Evolutionary conservation across 257 asterid genomes (phyloP), one percentile per base, ranked within the genome.

Genomic region (Gynochthodes officinalis): DNA sequence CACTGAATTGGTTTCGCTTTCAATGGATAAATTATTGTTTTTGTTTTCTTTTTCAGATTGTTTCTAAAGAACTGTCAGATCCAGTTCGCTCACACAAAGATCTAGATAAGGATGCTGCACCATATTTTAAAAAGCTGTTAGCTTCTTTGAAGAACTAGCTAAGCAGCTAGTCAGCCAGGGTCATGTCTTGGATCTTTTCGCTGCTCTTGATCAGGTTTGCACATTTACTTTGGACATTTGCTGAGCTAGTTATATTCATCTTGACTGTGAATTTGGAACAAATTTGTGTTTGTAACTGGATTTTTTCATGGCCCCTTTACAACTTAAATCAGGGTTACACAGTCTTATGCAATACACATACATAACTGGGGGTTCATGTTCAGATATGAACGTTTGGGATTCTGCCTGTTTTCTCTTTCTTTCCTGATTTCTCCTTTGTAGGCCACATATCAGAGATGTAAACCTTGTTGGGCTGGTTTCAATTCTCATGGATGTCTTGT

Each of bases 61-160:
- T 84, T 70, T 87, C 98, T 40, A 95, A 92, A 84, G 98, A 92
- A 81, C 64, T 92, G 72, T 90, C 99, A 66, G 99, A 95, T 79
- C 99, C 99, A 37, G 97, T 80, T 62, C 97, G 99, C 64, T 95
- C 99, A 8, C 99, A 95, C 79, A 95, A 92, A 83, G 99, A 95
- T 89, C 86, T 95, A 62, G 98, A 92, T 83, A 92, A 95, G 88
- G 98, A 95, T 77, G 96, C 98, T 42, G 98, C 90, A 71, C 96
- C 92, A 30, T 89, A 79, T 83, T 95, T 87, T 74, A 92, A 86
- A 95, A 95, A 79, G 86, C 99, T 50, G 90, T 90, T 67, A 85
- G 81, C 64, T 95, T 95, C 88, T 95, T 87, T 14, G 92, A 90
- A 75, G 98, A 95, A 70, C 88, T 95, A 76, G 94, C 94, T 58